phyloP scores from a whole-genome alignment of 495 filamentous ascomycete genomes.

The Viridothelium virens region DNA sequence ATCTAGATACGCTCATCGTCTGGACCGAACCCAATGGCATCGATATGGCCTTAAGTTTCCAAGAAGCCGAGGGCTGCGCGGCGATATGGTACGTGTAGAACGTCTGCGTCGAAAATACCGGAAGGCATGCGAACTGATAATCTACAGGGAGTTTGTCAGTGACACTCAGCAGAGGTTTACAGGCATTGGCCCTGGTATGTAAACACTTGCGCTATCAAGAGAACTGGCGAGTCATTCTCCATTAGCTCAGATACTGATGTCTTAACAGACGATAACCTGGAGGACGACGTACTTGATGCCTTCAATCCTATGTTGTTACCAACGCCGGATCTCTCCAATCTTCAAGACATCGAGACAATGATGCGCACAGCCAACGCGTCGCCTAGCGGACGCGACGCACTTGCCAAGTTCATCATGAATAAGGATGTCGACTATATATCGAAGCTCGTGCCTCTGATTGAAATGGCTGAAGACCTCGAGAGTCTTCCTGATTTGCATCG shows the following conservation, averaged over 20 bases:
- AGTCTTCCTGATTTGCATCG: constrained; percentile 76
- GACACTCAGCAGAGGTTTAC: constrained; percentile 65
- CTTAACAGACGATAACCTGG: constrained; percentile 70
- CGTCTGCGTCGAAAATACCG: neutral
- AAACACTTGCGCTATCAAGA: neutral
- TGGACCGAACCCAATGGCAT: constrained; percentile 85
- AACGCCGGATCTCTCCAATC: constrained; percentile 64
- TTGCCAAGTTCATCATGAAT: constrained; percentile 75
- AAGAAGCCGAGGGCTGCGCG: constrained; percentile 91
- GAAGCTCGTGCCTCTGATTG: constrained; percentile 78
- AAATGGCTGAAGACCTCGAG: constrained; percentile 83
- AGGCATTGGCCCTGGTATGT: constrained; percentile 45
- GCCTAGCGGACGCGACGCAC: constrained; percentile 71
- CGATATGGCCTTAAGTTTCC: constrained; percentile 98
- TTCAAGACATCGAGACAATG: constrained; percentile 71
- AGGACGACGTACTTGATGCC: constrained; percentile 72
- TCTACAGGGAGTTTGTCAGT: constrained; percentile 78
- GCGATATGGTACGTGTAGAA: constrained; percentile 65
- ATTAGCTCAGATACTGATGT: neutral
- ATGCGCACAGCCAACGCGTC: constrained; percentile 70
- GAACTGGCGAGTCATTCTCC: neutral
- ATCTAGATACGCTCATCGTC: constrained; percentile 85
- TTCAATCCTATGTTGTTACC: constrained; percentile 67
- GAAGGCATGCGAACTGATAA: neutral
- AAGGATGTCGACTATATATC: constrained; percentile 68